A percentile compares a stretch with the other conserved stretches of the same genome.
phyloP scores from a whole-genome alignment of 2,329 filamentous ascomycete genomes.

The Trichoderma citrinoviride region DNA sequence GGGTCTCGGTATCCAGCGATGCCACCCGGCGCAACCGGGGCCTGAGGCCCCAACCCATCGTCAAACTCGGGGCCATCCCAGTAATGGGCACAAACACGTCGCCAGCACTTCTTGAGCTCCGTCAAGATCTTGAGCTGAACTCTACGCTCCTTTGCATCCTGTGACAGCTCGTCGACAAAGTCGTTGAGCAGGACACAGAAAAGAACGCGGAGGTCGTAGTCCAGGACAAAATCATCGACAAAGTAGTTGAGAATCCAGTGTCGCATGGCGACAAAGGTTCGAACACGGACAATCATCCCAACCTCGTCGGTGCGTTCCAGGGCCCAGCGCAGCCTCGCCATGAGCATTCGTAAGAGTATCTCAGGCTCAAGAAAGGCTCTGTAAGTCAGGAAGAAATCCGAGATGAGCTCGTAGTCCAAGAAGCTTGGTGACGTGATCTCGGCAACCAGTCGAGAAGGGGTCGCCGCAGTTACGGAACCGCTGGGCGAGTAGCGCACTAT shows the following conservation, averaged over 20 bases:
- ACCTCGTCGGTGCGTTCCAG: conserved; percentile 75
- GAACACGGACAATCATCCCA: conserved; percentile 90
- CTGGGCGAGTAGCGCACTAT: conserved; percentile 79
- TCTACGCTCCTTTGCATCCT: conserved; percentile 45
- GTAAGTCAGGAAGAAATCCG: conserved; percentile 96
- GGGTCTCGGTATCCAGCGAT: conserved; percentile 60
- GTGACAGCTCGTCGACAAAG: conserved; percentile 55
- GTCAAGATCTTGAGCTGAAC: conserved; percentile 78
- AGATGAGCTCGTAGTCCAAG: conserved; percentile 93
- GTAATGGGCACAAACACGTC: conserved; percentile 81
- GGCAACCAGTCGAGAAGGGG: conserved; percentile 83
- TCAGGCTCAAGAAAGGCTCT: conserved; percentile 77
- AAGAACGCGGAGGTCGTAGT: conserved; percentile 67
- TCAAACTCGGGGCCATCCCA: conserved; percentile 76
- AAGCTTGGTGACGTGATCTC: conserved; percentile 96
- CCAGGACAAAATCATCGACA: conserved; percentile 82
- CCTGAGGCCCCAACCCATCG: conserved; percentile 58
- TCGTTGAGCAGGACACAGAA: conserved; percentile 82
- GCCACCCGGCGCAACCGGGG: conserved; percentile 74
- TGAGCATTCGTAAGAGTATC: conserved; percentile 77
- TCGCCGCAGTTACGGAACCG: conserved; percentile 81
- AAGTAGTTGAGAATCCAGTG: conserved; percentile 99
- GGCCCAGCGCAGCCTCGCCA: conserved; percentile 85
- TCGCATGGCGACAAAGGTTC: conserved; percentile 89
- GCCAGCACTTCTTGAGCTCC: conserved; percentile 97